Evolutionary conservation across 129 eudicot genomes (phyloP), one percentile per base, ranked within the genome.

Genomic region (Kitagawia praeruptora): DNA sequence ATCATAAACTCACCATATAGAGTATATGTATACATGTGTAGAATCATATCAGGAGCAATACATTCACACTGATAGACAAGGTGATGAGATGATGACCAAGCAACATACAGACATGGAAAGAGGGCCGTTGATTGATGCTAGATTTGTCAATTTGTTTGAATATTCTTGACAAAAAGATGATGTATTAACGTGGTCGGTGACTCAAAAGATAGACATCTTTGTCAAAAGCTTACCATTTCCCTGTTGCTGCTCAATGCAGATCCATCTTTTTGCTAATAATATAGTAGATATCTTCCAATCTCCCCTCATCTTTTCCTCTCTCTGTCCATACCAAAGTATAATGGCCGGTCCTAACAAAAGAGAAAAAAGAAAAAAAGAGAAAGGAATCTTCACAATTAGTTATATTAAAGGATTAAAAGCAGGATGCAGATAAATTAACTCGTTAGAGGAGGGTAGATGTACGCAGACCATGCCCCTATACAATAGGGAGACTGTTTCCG

Each of bases 151-250:
- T 40, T 72, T 37, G 53, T 12, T 41, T 75, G 40, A 75, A 75
- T 75, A 7, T 75, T 6, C 51, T 8, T 46, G 4, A 6, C 8
- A 4, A 46, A 25, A 45, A 75, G 61, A 75, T 75, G 58, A 46
- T 21, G 47, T 58, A 80, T 76, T 76, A 83, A 83, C 77, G 83
- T 56, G 85, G 89, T 79, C 85, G 88, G 87, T 83, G 82, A 85
- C 78, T 76, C 81, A 46, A 86, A 86, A 84, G 89, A 18, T 47
- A 56, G 77, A 79, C 84, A 80, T 88, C 83, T 89, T 89, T 85
- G 93, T 89, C 89, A 89, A 89, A 89, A 85, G 89, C 87, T 56
- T 64, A 76, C n/a, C 69, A 42, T 27, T 76, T 66, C 45, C 46
- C 28, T 51, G 69, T 25, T 69, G 18, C 42, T 67, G 73, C 23